A percentile compares a stretch with the other conserved stretches of the same genome.
Conservation (phyloP, 225 moss, liverwort and hornwort genomes). For the Antitrichia curtipendula region DNA sequence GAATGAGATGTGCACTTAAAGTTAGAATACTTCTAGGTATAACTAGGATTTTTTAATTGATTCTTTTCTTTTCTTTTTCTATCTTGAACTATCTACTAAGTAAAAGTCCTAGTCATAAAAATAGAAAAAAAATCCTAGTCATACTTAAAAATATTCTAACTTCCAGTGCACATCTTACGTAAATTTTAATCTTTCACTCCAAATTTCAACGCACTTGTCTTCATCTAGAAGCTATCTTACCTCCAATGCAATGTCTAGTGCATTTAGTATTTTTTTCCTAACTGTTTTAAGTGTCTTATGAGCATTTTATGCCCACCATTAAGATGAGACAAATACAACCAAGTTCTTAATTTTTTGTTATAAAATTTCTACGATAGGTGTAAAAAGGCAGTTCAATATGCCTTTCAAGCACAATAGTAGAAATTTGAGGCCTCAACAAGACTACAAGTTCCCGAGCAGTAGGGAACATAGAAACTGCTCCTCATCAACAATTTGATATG, state of each 20-base stretch:
- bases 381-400: too few species aligned
- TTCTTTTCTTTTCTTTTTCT: background rate
- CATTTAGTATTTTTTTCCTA: background rate
- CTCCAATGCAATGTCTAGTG: background rate
- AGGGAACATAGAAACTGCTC: too few species aligned
- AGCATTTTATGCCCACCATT: too few species aligned
- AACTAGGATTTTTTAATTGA: background rate
- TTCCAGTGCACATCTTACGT: rapidly evolving
- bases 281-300: too few species aligned
- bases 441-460: too few species aligned
- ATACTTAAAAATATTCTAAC: background rate
- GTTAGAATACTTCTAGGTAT: background rate
- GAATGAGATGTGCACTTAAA: background rate
- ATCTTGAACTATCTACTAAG: background rate
- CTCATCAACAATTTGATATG: too few species aligned
- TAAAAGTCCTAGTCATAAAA: too few species aligned
- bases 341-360: too few species aligned
- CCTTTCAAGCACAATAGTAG: too few species aligned
- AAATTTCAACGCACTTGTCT: background rate
- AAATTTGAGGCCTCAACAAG: too few species aligned
- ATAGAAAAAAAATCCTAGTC: background rate
- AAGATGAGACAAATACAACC: too few species aligned
- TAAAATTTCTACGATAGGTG: too few species aligned
- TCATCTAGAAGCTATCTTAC: background rate
- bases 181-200: background rate